Base-by-base conservation (phyloP, 148 eudicot species). In the Camellia sinensis region DNA sequence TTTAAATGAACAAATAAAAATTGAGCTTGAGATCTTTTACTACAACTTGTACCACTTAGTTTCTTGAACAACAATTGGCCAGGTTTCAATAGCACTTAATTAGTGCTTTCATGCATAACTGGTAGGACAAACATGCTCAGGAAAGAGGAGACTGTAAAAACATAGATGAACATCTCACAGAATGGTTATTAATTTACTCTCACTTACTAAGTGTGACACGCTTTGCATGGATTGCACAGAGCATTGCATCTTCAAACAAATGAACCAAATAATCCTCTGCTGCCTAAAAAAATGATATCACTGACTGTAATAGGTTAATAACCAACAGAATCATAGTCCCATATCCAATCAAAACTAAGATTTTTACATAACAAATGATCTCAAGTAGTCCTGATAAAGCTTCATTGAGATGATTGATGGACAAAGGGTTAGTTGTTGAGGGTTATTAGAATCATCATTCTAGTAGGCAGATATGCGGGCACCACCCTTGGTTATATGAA, bases 181-280 rank as follows among this genome's bases (percentile, higher is more conserved):
- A 66, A 12, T 67, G 14, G 19, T n/a, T 37, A 14, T 29, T 21
- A 37, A n/a, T 71, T 62, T 22, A 52, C 7, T 65, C 73, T 46
- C 73, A 89, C 98, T 92, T 91, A 94, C 98, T 94, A 4, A 94
- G 83, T 18, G 98, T 94, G 11, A 94, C 94, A 57, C 98, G 89
- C 83, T 85, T 94, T 63, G 97, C 97, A 80, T 94, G 98, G 79
- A 92, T 83, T 41, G 98, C 90, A 84, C 98, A 94, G 6, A 92
- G 83, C 88, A 88, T 89, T 46, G 93, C 86, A 83, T 94, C 94
- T 84, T 87, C 89, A 82, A 94, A 91, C 81, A 94, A 59, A 17
- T 67, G 73, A 74, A 92, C 85, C 74, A 92, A 29, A 67, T 70
- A 88, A 71, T 84, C 89, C 79, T 94, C 98, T 21, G 97, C 94